Evolutionary conservation across 225 moss, liverwort and hornwort genomes (phyloP), one percentile per base, ranked within the genome.

Genomic region (Climacium dendroides): DNA sequence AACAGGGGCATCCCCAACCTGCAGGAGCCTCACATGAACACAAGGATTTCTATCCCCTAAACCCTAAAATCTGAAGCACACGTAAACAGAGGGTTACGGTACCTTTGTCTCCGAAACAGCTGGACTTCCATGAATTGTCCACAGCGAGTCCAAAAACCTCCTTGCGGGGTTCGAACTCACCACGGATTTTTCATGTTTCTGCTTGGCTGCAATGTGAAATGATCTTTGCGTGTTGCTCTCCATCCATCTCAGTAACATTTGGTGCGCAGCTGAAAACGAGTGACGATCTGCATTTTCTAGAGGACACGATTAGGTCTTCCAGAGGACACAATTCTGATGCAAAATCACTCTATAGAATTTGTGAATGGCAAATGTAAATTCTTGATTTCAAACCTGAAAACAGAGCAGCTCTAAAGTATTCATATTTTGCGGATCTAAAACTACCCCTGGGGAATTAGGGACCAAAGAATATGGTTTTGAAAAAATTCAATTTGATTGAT

Each of bases 221-320:
- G 66, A 39, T 60, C 41, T 82, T 81, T 15, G 88, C 72, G 54
- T 80, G 60, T 83, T 76, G 64, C 87, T 89, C 78, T 89, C 92
- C 90, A 90, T 90, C 90, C 90, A 89, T 65, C 78, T 89, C 81
- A 90, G 67, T 5, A 92, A 59, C 84, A 73, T 45, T 77, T 92
- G 88, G 41, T 86, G 84, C 28, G 92, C 80, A 72, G 63, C 72
- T 71, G 81, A 81, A 75, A 89, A 65, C 60, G 89, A 78, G 53
- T 75, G 53, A 61, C 60, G 28, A 57, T 81, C 88, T 84, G 88
- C 81, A 88, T 41, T 65, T 85, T 71, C 34, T 17, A 57, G 15
- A 64, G 26, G 16, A 80, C 9, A 58, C 15, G 34, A 79, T 70
- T n/a, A 65, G 48, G 24, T 60, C 67, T 74, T 74, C 12, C 34